Evolutionary conservation across 1,284 basidiomycete genomes (phyloP).

Genomic region (Puccinia sorghi): DNA sequence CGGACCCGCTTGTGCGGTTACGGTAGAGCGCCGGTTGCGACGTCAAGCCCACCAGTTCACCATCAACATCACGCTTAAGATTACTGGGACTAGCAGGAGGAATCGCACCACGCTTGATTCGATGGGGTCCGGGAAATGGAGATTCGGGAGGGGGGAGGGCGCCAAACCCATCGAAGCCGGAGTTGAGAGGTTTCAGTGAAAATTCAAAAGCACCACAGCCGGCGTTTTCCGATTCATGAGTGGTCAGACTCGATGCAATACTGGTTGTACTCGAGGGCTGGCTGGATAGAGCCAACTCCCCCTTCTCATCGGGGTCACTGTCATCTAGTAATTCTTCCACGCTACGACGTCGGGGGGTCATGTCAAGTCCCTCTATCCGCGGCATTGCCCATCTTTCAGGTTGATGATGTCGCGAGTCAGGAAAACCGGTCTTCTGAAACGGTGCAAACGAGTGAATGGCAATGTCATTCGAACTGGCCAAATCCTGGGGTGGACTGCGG

Average conservation of each 20-base stretch:
- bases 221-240: neutral
- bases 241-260: slow-evolving; percentile 19
- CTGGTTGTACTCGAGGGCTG: slow-evolving; percentile 39
- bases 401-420: neutral
- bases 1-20: neutral
- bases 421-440: neutral
- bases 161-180: slow-evolving; percentile 33
- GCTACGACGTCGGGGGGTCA: slow-evolving; percentile 24
- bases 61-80: slow-evolving; percentile 37
- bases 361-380: slow-evolving; percentile 37
- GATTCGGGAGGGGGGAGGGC: slow-evolving; percentile 49
- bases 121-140: slow-evolving; percentile 36
- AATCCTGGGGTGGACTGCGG: neutral
- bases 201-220: neutral
- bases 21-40: slow-evolving; percentile 21
- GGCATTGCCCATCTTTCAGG: slow-evolving; percentile 25
- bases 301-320: slow-evolving; percentile 25
- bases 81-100: slow-evolving; percentile 44
- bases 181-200: slow-evolving; percentile 13
- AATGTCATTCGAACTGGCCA: neutral
- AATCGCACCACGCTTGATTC: slow-evolving; percentile 5
- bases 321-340: slow-evolving; percentile 38
- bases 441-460: neutral
- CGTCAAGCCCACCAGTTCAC: slow-evolving; percentile 9
- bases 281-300: slow-evolving; percentile 25